phyloP scores from a whole-genome alignment of 2,329 filamentous ascomycete species.

The Sodiomyces alkalinus region DNA sequence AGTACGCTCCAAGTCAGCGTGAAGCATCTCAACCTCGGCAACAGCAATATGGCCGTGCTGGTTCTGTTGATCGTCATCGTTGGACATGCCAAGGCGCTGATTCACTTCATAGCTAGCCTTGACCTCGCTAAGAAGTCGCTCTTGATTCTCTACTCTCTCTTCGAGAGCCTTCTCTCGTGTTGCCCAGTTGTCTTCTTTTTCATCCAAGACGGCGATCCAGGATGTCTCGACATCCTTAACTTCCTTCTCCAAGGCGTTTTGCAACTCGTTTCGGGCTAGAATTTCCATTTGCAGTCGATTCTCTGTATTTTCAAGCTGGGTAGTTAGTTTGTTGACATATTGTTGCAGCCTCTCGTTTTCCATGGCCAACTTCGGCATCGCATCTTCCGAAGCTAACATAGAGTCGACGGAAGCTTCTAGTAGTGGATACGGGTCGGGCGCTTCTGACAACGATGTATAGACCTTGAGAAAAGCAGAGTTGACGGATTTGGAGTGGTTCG shows the following conservation, averaged over 20 bases:
- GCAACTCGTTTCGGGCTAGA: conserved; percentile 54
- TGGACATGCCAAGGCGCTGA: conserved; percentile 65
- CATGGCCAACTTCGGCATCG: conserved; percentile 70
- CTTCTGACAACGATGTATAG: conserved; percentile 88
- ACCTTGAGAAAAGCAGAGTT: conserved; percentile 86
- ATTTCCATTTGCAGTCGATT: conserved; percentile 66
- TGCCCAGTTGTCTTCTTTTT: conserved; percentile 94
- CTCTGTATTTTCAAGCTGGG: conserved; percentile 73
- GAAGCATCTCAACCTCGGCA: conserved; percentile 87
- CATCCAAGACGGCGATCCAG: conserved; percentile 77
- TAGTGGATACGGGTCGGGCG: conserved; percentile 87
- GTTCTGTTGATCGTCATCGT: conserved; percentile 44
- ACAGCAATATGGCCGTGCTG: conserved; percentile 55
- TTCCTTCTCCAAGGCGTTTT: conserved; percentile 60
- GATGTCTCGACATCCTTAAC: conserved; percentile 83
- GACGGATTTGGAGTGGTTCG: conserved; percentile 88
- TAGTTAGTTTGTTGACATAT: conserved; percentile 58
- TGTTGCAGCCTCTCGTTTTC: conserved; percentile 83
- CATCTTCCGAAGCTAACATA: conserved; percentile 82
- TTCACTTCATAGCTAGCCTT: conserved; percentile 97
- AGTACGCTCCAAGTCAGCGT: conserved; percentile 80
- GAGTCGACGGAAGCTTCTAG: conserved; percentile 94
- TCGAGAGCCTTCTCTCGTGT: conserved; percentile 83
- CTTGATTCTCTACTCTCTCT: conserved; percentile 89
- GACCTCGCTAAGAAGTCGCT: conserved; percentile 79